These are phyloP conservation scores for Gelatoporia subvermispora DNA, from an alignment of 768 basidiomycete genomes.

Conservation along the genomic window DNA sequence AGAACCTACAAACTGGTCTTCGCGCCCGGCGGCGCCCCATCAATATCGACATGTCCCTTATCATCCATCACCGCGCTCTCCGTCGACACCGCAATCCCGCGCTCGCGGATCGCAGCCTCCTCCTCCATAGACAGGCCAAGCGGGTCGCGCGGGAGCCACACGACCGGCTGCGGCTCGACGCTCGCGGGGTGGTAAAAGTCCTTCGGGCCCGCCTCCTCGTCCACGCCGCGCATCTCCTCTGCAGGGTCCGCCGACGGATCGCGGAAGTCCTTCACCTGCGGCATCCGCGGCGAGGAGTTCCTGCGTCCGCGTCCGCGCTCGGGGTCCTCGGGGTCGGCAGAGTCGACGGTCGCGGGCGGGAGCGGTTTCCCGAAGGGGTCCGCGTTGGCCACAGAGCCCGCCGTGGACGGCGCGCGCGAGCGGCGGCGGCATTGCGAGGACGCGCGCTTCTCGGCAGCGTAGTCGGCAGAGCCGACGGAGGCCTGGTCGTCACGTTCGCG, in stretches of 20 bases:
- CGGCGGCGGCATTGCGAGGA: not conserved
- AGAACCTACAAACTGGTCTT: slow-evolving; percentile 3
- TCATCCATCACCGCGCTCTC: slow-evolving; percentile 54
- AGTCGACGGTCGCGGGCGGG: not conserved
- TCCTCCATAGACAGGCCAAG: slow-evolving; percentile 65
- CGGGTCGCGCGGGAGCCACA: slow-evolving; percentile 83
- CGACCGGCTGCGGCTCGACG: slow-evolving; percentile 63
- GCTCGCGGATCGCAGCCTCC: slow-evolving; percentile 46
- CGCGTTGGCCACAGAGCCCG: not conserved
- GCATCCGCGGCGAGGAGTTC: not conserved
- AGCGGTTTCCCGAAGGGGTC: not conserved
- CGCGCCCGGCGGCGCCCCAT: slow-evolving; percentile 37
- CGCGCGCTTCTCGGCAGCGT: slow-evolving; percentile 1
- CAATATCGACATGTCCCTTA: slow-evolving; percentile 55
- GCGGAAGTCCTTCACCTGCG: not conserved
- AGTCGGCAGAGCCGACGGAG: slow-evolving; percentile 4
- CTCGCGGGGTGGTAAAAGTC: slow-evolving; percentile 87
- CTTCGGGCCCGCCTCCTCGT: slow-evolving; percentile 31
- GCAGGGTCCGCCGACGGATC: too few relatives aligned
- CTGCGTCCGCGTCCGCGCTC: not conserved
- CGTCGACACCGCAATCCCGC: slow-evolving; percentile 45
- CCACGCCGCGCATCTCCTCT: slow-evolving; percentile 14
- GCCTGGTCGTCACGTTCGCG: slow-evolving; percentile 14
- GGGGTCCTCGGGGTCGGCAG: too few relatives aligned
- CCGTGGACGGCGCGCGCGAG: not conserved